A percentile compares a stretch with the other conserved stretches of the same genome.
These are phyloP conservation scores for Zostera marina DNA, from an alignment of 116 monocot genomes.

Conservation along the genomic window DNA sequence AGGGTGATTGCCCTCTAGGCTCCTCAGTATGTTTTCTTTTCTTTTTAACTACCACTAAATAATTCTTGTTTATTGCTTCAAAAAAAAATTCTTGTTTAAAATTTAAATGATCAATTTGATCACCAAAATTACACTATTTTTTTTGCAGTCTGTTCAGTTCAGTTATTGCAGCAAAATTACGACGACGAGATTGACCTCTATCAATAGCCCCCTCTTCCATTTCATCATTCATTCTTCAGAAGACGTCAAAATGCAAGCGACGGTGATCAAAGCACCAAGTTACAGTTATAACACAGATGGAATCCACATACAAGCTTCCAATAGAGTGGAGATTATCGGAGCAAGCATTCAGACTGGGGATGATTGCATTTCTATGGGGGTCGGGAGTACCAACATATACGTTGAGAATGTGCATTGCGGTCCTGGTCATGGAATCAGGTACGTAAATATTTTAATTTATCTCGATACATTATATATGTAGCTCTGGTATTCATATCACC, in stretches of 20 bases:
- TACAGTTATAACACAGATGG: slow-evolving; percentile 26
- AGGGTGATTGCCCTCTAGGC: slow-evolving; percentile 16
- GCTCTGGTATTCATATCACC: too few species aligned
- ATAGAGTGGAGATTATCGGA: slow-evolving; percentile 8
- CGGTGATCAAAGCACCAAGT: slow-evolving; percentile 15
- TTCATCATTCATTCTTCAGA: slow-evolving; percentile 9
- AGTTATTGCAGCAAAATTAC: slow-evolving; percentile 11
- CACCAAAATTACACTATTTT: too few species aligned
- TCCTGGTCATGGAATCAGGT: slow-evolving; percentile 29
- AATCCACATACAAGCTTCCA: slow-evolving; percentile 12
- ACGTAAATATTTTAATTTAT: too few species aligned
- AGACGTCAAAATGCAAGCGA: slow-evolving; percentile 12
- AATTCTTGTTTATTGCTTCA: too few species aligned
- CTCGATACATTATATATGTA: too few species aligned
- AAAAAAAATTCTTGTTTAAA: too few species aligned
- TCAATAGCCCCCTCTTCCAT: slow-evolving; percentile 32
- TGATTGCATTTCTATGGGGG: slow-evolving; percentile 19
- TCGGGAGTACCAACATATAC: slow-evolving; percentile 9
- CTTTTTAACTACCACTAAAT: background rate
- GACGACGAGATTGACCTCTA: slow-evolving; percentile 14
- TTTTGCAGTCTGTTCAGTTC: too few species aligned
- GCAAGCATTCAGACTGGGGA: slow-evolving; percentile 19
- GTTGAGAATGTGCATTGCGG: slow-evolving; percentile 19
- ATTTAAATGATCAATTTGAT: too few species aligned
- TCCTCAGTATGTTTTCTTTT: slow-evolving; percentile 9